Evolutionary conservation across 2,329 filamentous ascomycete genomes (phyloP), one percentile per base, ranked within the genome.

Genomic region (Neofusicoccum parvum): DNA sequence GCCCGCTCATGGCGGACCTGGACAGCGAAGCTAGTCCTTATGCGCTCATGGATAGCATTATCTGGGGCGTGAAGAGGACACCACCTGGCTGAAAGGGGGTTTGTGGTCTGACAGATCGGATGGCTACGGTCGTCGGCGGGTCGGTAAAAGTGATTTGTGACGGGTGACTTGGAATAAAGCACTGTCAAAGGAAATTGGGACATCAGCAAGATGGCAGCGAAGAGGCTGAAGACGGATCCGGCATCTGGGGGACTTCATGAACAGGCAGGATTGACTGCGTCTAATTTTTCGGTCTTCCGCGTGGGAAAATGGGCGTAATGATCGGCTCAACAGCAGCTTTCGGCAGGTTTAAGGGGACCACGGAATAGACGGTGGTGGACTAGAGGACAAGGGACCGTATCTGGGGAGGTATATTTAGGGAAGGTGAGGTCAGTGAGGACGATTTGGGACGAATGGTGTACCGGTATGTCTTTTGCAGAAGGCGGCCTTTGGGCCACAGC

Each of bases 41-140:
- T 70, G 80, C 80, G 17, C 75, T 83, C 4, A 78, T 83, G 74
- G 81, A 83, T 67, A 79, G 76, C 5, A 83, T 83, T 56, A 75
- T 83, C 11, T 80, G 79, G 79, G 79, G 79, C n/a, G 60, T 62
- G n/a, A 64, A 62, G 46, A 59, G 48, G 27, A 56, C 65, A 10
- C 65, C 65, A 9, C 64, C 64, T 14, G 64, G 64, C 27, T 65
- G 64, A 65, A 64, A 1, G 32, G 20, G 17, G 39, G 3, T 32
- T 15, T 12, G 10, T 15, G 17, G 36, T 23, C 15, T 6, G 34
- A 23, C 9, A 36, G 17, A 32, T 56, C 36, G 14, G 17, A 39
- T 27, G 39, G 20, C 20, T 17, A n/a, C 39, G 39, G 43, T 45
- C 43, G 5, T 45, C n/a, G 43, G 43, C 14, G 43, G n/a, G 43